Evolutionary conservation across 306 rosid genomes (phyloP).

Genomic region (Cucumis melo): DNA sequence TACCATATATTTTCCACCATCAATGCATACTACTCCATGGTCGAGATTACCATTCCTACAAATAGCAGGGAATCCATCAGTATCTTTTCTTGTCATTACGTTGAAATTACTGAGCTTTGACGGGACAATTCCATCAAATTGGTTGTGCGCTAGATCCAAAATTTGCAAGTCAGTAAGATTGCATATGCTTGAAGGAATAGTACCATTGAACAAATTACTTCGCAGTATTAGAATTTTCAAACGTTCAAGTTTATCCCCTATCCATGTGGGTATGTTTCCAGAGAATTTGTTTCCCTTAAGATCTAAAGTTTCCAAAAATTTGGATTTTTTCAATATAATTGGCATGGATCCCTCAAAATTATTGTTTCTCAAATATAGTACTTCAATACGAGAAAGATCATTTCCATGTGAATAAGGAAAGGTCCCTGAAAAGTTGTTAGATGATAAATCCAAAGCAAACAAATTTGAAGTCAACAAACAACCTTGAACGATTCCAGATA

Average conservation of each 20-base stretch:
- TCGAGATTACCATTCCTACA: too few relatives aligned
- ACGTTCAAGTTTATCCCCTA: not conserved
- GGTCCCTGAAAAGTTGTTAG: constrained; percentile 1
- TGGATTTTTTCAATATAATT: not conserved
- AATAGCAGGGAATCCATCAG: too few relatives aligned
- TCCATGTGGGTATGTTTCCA: not conserved
- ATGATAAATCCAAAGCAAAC: not conserved
- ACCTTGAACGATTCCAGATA: not conserved
- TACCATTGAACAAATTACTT: not conserved
- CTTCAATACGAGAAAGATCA: not conserved
- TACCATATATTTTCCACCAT: not conserved
- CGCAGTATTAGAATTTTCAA: not conserved
- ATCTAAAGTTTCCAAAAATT: too few relatives aligned
- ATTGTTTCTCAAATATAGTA: not conserved
- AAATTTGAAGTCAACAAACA: not conserved
- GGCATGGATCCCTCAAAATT: not conserved
- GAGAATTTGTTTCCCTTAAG: not conserved
- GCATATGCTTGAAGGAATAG: not conserved
- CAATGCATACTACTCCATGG: fast-evolving
- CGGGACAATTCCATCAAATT: not conserved
- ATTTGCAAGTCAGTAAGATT: not conserved
- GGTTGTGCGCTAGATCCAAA: constrained; percentile 1
- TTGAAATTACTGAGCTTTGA: not conserved
- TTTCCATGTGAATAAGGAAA: not conserved
- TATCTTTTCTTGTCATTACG: not conserved